phyloP scores from a whole-genome alignment of 106 monocot species.

The Xerophyta viscosa region DNA sequence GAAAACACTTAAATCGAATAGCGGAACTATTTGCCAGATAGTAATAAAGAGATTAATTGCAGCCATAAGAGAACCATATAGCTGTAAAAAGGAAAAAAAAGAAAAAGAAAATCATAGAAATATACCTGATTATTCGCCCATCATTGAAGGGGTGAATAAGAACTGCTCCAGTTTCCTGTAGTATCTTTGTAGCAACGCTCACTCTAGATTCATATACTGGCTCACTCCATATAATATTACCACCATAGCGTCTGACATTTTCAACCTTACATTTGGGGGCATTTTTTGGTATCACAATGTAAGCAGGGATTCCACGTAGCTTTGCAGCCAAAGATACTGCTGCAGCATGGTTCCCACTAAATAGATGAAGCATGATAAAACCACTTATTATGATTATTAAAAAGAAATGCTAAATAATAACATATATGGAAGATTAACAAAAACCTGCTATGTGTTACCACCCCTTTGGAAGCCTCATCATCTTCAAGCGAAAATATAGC shows the following conservation, averaged over 20 bases:
- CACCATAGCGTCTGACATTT: constrained; percentile 89
- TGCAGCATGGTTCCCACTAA: constrained; percentile 97
- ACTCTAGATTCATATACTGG: constrained; percentile 68
- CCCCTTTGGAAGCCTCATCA: constrained; percentile 68
- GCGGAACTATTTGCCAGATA: no score
- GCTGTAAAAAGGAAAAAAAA: no score
- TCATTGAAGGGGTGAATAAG: constrained; percentile 95
- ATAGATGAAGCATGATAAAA: background rate
- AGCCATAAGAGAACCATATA: no score
- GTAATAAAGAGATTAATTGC: no score
- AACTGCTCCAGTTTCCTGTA: constrained; percentile 79
- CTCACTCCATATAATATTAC: constrained; percentile 81
- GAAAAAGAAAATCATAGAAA: background rate
- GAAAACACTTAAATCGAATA: no score
- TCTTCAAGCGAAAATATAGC: constrained; percentile 75
- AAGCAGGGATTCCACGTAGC: constrained; percentile 83
- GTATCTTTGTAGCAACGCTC: constrained; percentile 45
- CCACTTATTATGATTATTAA: background rate
- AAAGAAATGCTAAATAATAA: background rate
- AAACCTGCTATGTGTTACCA: constrained; percentile 95
- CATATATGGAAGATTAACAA: background rate
- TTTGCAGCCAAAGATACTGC: constrained; percentile 88
- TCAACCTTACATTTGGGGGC: constrained; percentile 92
- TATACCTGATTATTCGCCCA: constrained; percentile 67
- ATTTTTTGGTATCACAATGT: constrained; percentile 84